Evolutionary conservation across 192 early-diverging fungal genomes (phyloP), one percentile per base, ranked within the genome.

Genomic region (Mortierella claussenii): DNA sequence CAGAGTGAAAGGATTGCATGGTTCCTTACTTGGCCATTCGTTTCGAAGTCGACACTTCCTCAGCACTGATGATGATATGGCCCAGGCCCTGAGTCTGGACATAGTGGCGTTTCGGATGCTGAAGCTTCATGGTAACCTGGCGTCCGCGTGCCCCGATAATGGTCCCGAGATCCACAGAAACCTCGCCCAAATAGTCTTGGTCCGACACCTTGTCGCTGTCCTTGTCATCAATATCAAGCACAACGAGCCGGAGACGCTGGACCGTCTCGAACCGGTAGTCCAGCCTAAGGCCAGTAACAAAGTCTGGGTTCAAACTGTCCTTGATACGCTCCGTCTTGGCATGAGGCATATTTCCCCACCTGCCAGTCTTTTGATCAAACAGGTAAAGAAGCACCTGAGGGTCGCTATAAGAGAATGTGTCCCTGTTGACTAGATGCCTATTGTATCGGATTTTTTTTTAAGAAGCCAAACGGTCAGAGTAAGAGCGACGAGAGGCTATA

Each of bases 191-290:
- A 18, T 66, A 75, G 61, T 83, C 83, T 18, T 85, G 79, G 13
- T 85, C 78, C 2, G 40, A 42, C 15, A 56, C 33, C 4, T 62
- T 60, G 17, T 33, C 43, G 40, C 58, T 71, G 53, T 74, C 43
- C 45, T 83, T 81, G 50, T 71, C 55, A 55, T 83, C 83, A 33
- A 75, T 65, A 18, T 81, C 84, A 30, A 33, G 48, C 17, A 68
- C 58, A 4, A 60, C 43, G 37, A 69, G 76, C 60, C 58, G 79
- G 8, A 81, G 80, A 27, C 52, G 34, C 49, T 81, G 69, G 13
- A 81, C 65, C 27, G 81, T 73, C 56, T 86, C 84, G 65, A 87
- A 87, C 1, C 50, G 57, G 49, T 78, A 87, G 55, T 86, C 80
- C 4, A 86, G 30, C 9, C 64, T 12, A 12, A 86, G 52, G 4